Evolutionary conservation across 164 flowering plant genomes (phyloP), one percentile per base, ranked within the genome.

Genomic region (Cinnamomum micranthum): DNA sequence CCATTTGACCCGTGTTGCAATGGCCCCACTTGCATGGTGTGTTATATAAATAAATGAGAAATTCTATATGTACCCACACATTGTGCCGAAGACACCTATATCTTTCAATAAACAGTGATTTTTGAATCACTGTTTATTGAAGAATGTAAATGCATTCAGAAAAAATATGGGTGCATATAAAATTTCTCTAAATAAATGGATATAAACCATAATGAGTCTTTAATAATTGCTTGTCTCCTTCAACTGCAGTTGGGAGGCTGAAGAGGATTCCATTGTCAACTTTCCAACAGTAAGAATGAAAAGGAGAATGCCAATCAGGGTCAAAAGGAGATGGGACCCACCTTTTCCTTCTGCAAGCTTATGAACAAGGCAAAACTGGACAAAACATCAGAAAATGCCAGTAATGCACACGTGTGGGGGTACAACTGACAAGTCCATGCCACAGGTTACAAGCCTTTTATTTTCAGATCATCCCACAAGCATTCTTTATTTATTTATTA

Each of bases 211-310:
- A 35, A 35, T 1, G 7, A 35, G 47, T 35, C 11, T 41, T 41
- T 41, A 41, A 41, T 41, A 6, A 41, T 41, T 41, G 47, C 47
- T 7, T 41, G 9, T 41, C 47, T 9, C 11, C 47, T 41, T 41
- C 47, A 9, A 41, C 47, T 41, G 11, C 58, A 83, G 85, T 75
- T 95, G 99, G 99, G 86, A 80, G 75, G 97, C 95, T 7, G 92
- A 93, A 78, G 91, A 89, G 28, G 97, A 95, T 69, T 81, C 87
- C 31, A 77, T 92, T 65, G 82, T 92, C 76, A 86, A 91, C 86
- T 95, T 92, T 74, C 98, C 97, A n/a, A 95, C 97, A 0, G 97
- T 91, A 70, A 90, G 88, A 81, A 82, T 91, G 95, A 91, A 87
- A 84, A 88, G 83, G 55, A 85, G 88, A 79, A 82, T 95, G 97